Evolutionary conservation across 2,329 filamentous ascomycete genomes (phyloP).

Genomic region (Ophiostoma novo-ulmi): DNA sequence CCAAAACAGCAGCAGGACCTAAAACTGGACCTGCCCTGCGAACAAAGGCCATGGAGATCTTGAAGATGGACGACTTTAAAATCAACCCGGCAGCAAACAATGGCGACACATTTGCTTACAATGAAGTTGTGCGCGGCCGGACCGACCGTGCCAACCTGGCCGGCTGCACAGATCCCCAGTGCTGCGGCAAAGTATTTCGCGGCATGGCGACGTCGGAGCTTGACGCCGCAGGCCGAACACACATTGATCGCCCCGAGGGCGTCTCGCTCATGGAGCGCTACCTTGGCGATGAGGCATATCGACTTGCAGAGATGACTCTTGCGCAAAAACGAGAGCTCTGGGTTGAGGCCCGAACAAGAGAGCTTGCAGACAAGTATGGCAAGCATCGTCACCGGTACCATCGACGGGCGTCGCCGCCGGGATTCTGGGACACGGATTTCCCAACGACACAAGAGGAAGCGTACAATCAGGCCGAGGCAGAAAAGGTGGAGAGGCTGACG

Average conservation of each 20-base stretch:
- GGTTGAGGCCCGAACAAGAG: conserved; percentile 67
- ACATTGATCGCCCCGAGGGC: conserved; percentile 39
- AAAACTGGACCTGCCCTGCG: conserved; percentile 43
- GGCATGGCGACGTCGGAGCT: conserved; percentile 56
- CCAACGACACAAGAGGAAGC: conserved; percentile 77
- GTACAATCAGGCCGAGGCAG: conserved; percentile 59
- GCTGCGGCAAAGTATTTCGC: conserved; percentile 68
- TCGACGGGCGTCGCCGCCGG: conserved; percentile 68
- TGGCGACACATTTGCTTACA: conserved; percentile 66
- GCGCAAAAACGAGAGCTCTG: conserved; percentile 62
- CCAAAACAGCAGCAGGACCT: background rate
- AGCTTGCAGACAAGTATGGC: conserved; percentile 69
- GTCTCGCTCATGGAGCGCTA: conserved; percentile 51
- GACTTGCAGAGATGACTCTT: conserved; percentile 52
- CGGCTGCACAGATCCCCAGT: conserved; percentile 69
- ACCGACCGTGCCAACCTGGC: conserved; percentile 64
- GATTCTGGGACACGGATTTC: conserved; percentile 88
- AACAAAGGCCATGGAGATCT: conserved; percentile 49
- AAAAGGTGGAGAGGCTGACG: conserved; percentile 56
- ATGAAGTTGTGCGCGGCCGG: conserved; percentile 67
- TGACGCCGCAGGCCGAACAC: conserved; percentile 33
- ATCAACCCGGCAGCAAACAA: conserved; percentile 69
- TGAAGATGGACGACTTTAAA: conserved; percentile 71
- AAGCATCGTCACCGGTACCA: conserved; percentile 72
- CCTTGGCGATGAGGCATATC: conserved; percentile 55